A percentile compares a stretch with the other conserved stretches of the same genome.
Evolutionary conservation across 345 rosid genomes (phyloP).

Genomic region (Euphorbia pulcherrima): DNA sequence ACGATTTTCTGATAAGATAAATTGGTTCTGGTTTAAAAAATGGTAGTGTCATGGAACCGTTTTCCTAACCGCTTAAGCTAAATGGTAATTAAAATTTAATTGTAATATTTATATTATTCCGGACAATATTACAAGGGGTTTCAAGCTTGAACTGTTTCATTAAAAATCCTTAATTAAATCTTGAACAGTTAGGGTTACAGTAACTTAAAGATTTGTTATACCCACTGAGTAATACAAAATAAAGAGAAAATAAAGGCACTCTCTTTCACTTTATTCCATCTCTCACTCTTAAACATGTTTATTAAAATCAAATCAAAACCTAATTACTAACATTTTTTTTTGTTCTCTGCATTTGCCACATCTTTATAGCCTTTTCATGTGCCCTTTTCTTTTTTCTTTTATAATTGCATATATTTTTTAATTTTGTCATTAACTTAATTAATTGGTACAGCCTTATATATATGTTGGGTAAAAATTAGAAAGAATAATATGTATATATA

Average conservation of each 20-base stretch:
- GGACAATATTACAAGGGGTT: too few species aligned
- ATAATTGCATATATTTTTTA: slow-evolving; percentile 1
- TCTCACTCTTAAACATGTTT: slow-evolving; percentile 28
- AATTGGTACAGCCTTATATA: background rate
- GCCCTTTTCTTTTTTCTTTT: slow-evolving; percentile 10
- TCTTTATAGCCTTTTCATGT: slow-evolving; percentile 25
- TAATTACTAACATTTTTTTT: slow-evolving; percentile 20
- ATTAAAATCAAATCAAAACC: slow-evolving; percentile 33
- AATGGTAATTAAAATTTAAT: too few species aligned
- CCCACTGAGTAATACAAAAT: slow-evolving; percentile 10
- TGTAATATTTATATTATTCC: too few species aligned
- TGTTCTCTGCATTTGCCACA: slow-evolving; percentile 26
- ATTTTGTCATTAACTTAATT: background rate
- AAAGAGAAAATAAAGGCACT: slow-evolving; percentile 24
- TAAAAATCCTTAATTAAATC: slow-evolving; percentile 8
- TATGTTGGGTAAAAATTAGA: background rate
- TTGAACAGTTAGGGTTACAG: background rate
- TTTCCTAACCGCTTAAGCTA: too few species aligned
- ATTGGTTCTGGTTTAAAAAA: too few species aligned
- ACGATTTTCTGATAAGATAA: background rate
- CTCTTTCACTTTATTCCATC: slow-evolving; percentile 41
- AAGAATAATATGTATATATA: too few species aligned
- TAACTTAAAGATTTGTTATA: slow-evolving; percentile 14
- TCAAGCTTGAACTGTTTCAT: slow-evolving; percentile 30
- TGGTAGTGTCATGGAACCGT: too few species aligned